These are phyloP conservation scores for Epichloe gansuensis DNA, from an alignment of 2,329 filamentous ascomycete species.

Conservation along the genomic window DNA sequence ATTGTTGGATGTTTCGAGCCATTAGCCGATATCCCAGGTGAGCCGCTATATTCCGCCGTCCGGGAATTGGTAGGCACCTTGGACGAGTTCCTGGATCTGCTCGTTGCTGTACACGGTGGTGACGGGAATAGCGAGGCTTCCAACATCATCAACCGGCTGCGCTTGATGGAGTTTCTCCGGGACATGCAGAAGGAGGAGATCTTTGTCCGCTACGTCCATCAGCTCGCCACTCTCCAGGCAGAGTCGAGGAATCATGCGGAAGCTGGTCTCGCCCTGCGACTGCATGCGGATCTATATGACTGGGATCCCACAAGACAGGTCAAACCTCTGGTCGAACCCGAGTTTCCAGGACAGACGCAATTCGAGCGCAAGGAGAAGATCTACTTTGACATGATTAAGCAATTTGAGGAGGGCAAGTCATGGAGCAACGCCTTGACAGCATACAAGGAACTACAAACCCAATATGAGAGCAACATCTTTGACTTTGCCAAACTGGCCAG, in stretches of 20 bases:
- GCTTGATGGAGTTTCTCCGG: constrained; percentile 89
- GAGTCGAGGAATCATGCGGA: constrained; percentile 69
- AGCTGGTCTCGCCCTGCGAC: constrained; percentile 73
- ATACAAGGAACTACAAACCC: constrained; percentile 80
- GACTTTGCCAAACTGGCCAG: constrained; percentile 88
- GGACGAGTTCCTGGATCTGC: constrained; percentile 79
- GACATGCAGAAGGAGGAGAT: constrained; percentile 97
- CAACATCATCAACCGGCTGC: constrained; percentile 74
- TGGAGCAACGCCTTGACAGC: constrained; percentile 81
- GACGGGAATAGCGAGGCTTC: constrained; percentile 62
- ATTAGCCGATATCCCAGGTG: constrained; percentile 51
- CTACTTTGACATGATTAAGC: constrained; percentile 89
- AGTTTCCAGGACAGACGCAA: constrained; percentile 69
- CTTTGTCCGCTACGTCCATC: constrained; percentile 90
- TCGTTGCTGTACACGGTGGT: constrained; percentile 77
- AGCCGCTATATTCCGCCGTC: constrained; percentile 63
- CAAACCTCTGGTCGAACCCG: constrained; percentile 55
- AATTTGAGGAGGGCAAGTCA: constrained; percentile 87
- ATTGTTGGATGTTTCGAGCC: constrained; percentile 67
- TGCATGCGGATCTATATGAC: constrained; percentile 85
- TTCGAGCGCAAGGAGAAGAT: constrained; percentile 89
- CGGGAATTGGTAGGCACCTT: constrained; percentile 71
- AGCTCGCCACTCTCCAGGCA: constrained; percentile 67
- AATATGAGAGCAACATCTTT: constrained; percentile 81
- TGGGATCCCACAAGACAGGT: constrained; percentile 67